phyloP scores from a whole-genome alignment of 225 moss, liverwort and hornwort genomes.

The Rhytidiadelphus loreus region DNA sequence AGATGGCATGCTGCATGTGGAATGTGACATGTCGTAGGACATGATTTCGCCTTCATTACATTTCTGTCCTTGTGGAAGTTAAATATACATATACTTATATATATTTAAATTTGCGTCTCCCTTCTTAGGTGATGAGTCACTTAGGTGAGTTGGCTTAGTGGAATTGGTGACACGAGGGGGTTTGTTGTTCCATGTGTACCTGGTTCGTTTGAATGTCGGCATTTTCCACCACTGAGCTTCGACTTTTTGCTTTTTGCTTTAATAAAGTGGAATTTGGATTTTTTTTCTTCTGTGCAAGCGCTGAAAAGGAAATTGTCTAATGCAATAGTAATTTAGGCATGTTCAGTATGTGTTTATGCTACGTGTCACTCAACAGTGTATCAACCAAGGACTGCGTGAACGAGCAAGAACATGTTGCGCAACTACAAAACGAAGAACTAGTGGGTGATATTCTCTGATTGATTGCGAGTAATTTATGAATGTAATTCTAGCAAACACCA shows the following conservation, averaged over 20 bases:
- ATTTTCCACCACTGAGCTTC: neutral
- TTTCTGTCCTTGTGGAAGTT: neutral
- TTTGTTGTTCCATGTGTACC: neutral
- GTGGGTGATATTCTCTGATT: neutral
- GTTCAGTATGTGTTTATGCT: neutral
- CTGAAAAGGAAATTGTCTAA: neutral
- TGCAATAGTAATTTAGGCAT: neutral
- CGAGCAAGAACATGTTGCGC: neutral
- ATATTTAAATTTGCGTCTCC: neutral
- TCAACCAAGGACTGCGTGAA: neutral
- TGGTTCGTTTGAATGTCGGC: neutral
- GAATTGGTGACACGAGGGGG: neutral
- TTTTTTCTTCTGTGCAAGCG: neutral
- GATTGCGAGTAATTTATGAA: neutral
- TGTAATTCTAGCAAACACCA: neutral
- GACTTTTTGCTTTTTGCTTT: neutral
- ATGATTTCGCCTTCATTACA: neutral
- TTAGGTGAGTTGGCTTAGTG: neutral
- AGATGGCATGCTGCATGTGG: slow-evolving; percentile 8
- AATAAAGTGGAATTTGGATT: neutral
- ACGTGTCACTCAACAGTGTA: neutral
- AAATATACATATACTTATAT: neutral
- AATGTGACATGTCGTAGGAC: neutral
- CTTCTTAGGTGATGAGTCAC: neutral
- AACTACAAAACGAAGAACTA: neutral